Evolutionary conservation across 371 early-diverging fungal species (phyloP).

Genomic region (Apophysomyces ossiformis): DNA sequence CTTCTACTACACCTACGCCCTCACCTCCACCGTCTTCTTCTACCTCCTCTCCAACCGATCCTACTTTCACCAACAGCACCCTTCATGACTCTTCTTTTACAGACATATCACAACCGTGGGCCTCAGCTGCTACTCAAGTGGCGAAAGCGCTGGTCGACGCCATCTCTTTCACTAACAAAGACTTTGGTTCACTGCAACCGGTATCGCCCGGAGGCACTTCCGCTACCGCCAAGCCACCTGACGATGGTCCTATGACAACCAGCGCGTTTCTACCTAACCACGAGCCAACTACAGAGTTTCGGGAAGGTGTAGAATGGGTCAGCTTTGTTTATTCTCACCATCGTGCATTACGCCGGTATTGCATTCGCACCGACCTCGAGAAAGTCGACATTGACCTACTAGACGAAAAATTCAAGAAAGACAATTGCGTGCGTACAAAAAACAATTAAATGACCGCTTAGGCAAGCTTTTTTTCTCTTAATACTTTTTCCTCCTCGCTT

Average conservation of each 20-base stretch:
- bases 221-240: constrained; percentile 14
- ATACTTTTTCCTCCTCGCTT: constrained; percentile 10
- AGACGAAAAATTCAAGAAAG: constrained; percentile 75
- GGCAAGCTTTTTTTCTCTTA: constrained; percentile 13
- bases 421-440: constrained; percentile 72
- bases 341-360: constrained; percentile 68
- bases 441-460: constrained; percentile 6
- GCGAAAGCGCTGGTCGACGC: constrained; percentile 31
- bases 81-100: neutral
- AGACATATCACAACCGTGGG: constrained; percentile 18
- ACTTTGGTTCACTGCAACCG: constrained; percentile 5
- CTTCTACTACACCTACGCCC: neutral
- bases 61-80: neutral
- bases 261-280: constrained; percentile 15
- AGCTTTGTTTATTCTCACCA: constrained; percentile 73
- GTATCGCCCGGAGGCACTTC: constrained; percentile 12
- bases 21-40: constrained; percentile 8
- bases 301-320: constrained; percentile 75
- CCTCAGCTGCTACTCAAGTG: constrained; percentile 26
- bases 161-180: constrained; percentile 16
- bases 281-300: constrained; percentile 52
- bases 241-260: neutral
- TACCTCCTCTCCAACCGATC: neutral
- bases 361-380: constrained; percentile 85
- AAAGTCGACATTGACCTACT: constrained; percentile 66